phyloP scores from a whole-genome alignment of 345 rosid species.

The Acer saccharum region DNA sequence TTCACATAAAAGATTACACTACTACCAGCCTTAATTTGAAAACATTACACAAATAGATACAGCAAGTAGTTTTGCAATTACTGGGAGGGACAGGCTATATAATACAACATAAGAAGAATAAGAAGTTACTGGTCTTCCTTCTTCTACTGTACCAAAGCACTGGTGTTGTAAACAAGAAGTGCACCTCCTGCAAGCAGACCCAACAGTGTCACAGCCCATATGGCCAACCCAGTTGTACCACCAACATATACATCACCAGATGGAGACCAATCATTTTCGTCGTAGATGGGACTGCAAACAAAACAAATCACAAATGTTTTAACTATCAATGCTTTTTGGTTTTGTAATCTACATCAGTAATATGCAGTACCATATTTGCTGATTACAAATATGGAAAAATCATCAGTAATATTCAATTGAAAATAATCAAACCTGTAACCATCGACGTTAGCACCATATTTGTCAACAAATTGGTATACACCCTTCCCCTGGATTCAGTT shows the following conservation, averaged over 20 bases:
- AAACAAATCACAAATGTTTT: not conserved
- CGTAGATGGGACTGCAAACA: constrained; percentile 71
- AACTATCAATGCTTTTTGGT: too few relatives aligned
- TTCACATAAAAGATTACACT: not conserved
- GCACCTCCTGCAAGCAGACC: constrained; percentile 89
- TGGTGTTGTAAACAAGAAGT: constrained; percentile 95
- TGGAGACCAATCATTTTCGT: constrained; percentile 69
- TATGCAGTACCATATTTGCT: too few relatives aligned
- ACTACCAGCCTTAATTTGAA: not conserved
- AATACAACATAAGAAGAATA: not conserved
- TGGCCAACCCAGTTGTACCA: constrained; percentile 78
- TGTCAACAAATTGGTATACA: constrained; percentile 91
- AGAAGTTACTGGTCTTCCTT: too few relatives aligned
- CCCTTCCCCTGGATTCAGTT: constrained; percentile 77
- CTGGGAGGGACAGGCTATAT: not conserved
- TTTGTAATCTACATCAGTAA: too few relatives aligned
- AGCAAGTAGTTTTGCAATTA: not conserved
- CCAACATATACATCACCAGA: constrained; percentile 82
- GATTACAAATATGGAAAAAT: too few relatives aligned
- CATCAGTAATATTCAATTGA: too few relatives aligned
- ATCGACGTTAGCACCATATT: constrained; percentile 95
- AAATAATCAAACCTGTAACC: constrained; percentile 69
- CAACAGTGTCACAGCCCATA: constrained; percentile 87
- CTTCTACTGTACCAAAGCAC: constrained; percentile 79
- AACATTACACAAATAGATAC: constrained; percentile 11